These are phyloP conservation scores for Phytopythium oedochilum DNA, from an alignment of 352 stramenopile genomes.

Conservation along the genomic window DNA sequence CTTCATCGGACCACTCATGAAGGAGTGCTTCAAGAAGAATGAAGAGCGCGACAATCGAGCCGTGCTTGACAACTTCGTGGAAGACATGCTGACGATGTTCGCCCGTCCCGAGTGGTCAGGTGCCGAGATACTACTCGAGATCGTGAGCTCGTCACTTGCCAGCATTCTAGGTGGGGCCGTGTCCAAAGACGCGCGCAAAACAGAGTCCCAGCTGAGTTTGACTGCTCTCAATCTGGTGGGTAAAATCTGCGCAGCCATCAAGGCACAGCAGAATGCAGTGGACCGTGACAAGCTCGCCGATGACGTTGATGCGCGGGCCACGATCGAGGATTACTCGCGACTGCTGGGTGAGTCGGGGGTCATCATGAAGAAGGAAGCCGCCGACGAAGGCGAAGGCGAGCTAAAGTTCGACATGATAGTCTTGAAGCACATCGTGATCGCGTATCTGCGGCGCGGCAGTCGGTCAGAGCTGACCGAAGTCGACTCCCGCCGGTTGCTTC, in stretches of 20 bases:
- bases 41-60: conserved; percentile 74
- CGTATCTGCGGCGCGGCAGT: conserved; percentile 31
- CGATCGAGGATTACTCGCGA: conserved; percentile 52
- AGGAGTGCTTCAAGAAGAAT: conserved; percentile 77
- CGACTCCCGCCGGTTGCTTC: conserved; percentile 50
- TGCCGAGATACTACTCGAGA: conserved; percentile 69
- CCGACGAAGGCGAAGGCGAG: not conserved
- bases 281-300: conserved; percentile 32
- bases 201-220: conserved; percentile 62
- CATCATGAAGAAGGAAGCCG: not conserved
- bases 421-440: conserved; percentile 66
- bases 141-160: conserved; percentile 58
- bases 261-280: conserved; percentile 38
- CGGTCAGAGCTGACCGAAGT: conserved; percentile 23
- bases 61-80: conserved; percentile 77
- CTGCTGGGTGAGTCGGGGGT: conserved; percentile 13
- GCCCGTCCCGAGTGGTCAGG: conserved; percentile 71
- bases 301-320: conserved; percentile 25
- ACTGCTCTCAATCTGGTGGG: conserved; percentile 66
- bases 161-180: conserved; percentile 58
- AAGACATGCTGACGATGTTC: conserved; percentile 83
- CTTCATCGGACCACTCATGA: conserved; percentile 54
- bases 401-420: conserved; percentile 11
- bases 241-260: conserved; percentile 77
- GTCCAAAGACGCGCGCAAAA: conserved; percentile 51